These are phyloP conservation scores for Stylosanthes scabra DNA, from an alignment of 331 rosid genomes.

Conservation along the genomic window DNA sequence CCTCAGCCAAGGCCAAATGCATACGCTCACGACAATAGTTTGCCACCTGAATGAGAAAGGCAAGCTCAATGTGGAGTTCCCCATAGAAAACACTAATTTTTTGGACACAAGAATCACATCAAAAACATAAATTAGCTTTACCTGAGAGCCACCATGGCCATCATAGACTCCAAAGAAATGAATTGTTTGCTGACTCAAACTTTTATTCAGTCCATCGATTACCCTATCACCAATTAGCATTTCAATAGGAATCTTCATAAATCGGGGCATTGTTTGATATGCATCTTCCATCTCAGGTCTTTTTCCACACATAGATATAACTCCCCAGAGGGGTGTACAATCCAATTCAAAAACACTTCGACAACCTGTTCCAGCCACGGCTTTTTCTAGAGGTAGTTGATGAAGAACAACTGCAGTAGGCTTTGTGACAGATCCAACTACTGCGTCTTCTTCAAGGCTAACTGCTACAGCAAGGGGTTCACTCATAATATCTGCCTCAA, in stretches of 20 bases:
- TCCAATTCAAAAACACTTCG: slow-evolving; percentile 91
- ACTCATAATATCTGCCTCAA: slow-evolving; percentile 44
- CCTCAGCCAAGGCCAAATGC: slow-evolving; percentile 86
- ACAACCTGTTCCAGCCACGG: slow-evolving; percentile 48
- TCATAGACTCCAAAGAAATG: slow-evolving; percentile 93
- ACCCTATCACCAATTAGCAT: slow-evolving; percentile 69
- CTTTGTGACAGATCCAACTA: slow-evolving; percentile 43
- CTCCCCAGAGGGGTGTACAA: slow-evolving; percentile 84
- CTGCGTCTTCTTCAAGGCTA: slow-evolving; percentile 59
- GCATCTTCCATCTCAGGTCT: slow-evolving; percentile 98
- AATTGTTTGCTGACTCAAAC: slow-evolving; percentile 58
- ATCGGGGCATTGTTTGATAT: slow-evolving; percentile 60
- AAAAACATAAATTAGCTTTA: slow-evolving; percentile 33
- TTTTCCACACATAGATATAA: slow-evolving; percentile 72
- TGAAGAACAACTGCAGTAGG: slow-evolving; percentile 51
- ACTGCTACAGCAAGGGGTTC: slow-evolving; percentile 54
- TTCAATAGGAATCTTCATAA: slow-evolving; percentile 72
- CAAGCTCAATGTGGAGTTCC: slow-evolving; percentile 25
- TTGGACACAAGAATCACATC: slow-evolving; percentile 12
- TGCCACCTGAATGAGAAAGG: slow-evolving; percentile 68
- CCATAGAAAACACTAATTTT: slow-evolving; percentile 1
- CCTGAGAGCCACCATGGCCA: slow-evolving; percentile 97
- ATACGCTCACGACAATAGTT: slow-evolving; percentile 79
- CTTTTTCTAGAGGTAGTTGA: slow-evolving; percentile 62
- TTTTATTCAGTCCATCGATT: slow-evolving; percentile 62